Evolutionary conservation across 805 yeast species (phyloP), one percentile per base, ranked within the genome.

Genomic region (Saccharomyces kudriavzevii): DNA sequence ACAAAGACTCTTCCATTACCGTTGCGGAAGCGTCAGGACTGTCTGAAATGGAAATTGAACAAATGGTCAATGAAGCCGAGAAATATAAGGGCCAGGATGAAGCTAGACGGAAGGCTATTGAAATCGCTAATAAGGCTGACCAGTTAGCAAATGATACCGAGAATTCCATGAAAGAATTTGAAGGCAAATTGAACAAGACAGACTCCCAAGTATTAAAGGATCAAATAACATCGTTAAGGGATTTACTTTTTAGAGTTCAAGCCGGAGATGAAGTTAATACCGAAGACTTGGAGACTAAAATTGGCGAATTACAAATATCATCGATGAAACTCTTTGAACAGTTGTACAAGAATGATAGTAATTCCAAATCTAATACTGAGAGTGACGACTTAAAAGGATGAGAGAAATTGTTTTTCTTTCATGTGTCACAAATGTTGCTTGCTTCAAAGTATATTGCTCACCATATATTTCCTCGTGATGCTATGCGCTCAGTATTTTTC

Each of bases 11-110:
- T 53, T 87, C 95, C 56, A 89, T 89, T 75, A 89, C 96, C 52
- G 96, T 89, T 60, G 95, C 95, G 62, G 96, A 96, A 60, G 85
- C 95, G 53, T 87, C 95, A 47, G 96, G 96, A 72, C 78, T 89
- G 70, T 82, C 89, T 60, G 91, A 88, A 68, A 70, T 85, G 54
- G 96, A 89, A 77, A 85, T 89, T 69, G 95, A 89, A 73, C 81
- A 83, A 72, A 83, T 89, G 87, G 90, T 89, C 54, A 81, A 78
- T 72, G 94, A 87, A 62, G 92, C 96, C 65, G 92, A 87, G 77
- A 84, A 83, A 75, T 83, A 76, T 74, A 86, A 88, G 64, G 92
- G 86, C 71, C 80, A 86, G 62, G 96, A 89, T 77, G 82, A 84
- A 77, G 86, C 85, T 57, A 83, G 85, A 72, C 84, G 85, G 71